A percentile compares a stretch with the other conserved stretches of the same genome.
Evolutionary conservation across 2,329 filamentous ascomycete genomes (phyloP).

Genomic region (Phyllosticta citriasiana): DNA sequence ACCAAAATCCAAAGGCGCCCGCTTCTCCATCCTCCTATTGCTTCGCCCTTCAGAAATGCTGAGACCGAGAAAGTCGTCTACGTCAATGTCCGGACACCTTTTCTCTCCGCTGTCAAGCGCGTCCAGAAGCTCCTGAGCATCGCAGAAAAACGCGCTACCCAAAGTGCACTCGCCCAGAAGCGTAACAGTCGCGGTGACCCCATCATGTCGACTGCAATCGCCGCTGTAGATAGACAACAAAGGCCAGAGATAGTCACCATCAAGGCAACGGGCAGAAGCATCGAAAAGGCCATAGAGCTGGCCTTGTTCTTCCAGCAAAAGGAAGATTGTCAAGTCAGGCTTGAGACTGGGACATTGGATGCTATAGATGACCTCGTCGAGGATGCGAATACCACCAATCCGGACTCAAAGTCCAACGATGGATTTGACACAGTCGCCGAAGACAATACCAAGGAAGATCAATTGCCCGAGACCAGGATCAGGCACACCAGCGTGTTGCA

Average conservation of each 20-base stretch:
- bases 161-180: constrained; percentile 1
- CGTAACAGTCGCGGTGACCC: constrained; percentile 10
- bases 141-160: constrained; percentile 37
- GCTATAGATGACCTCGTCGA: constrained; percentile 56
- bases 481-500: constrained; percentile 20
- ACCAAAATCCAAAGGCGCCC: constrained; percentile 45
- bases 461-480: constrained; percentile 33
- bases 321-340: constrained; percentile 46
- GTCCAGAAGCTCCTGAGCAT: constrained; percentile 53
- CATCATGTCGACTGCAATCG: constrained; percentile 24
- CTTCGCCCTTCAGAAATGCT: constrained; percentile 43
- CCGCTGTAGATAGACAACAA: constrained; percentile 20
- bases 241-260: constrained; percentile 46
- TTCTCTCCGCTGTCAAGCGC: constrained; percentile 58
- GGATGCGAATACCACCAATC: neutral
- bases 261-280: constrained; percentile 57
- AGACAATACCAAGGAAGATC: constrained; percentile 14
- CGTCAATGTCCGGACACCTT: constrained; percentile 54
- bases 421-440: neutral
- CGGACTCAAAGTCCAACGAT: constrained; percentile 11
- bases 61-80: constrained; percentile 51
- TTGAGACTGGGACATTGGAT: constrained; percentile 54
- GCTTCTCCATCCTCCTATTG: constrained; percentile 45
- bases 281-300: constrained; percentile 52
- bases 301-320: constrained; percentile 57